Evolutionary conservation across 2,329 filamentous ascomycete species (phyloP).

Genomic region (Daldinia sp.): DNA sequence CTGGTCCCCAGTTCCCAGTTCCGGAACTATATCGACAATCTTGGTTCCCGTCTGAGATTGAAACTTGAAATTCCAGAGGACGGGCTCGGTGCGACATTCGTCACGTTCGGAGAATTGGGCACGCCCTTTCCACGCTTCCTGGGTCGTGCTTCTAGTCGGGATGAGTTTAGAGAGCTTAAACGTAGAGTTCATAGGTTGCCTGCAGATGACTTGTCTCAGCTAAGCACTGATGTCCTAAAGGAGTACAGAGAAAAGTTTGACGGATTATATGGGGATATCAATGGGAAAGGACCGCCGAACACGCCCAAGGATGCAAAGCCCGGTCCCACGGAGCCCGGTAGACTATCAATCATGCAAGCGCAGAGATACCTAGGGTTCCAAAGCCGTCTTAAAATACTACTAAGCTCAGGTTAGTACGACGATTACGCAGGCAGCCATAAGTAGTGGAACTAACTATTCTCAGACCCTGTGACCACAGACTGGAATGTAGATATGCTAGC

Average conservation of each 20-base stretch:
- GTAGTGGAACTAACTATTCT: constrained; percentile 13
- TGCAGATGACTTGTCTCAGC: constrained; percentile 52
- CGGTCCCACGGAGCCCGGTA: constrained; percentile 64
- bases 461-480: constrained; percentile 52
- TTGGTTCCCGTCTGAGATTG: constrained; percentile 70
- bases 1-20: constrained; percentile 78
- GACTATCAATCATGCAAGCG: constrained; percentile 69
- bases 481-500: constrained; percentile 55
- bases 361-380: constrained; percentile 80
- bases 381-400: background rate
- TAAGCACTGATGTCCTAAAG: constrained; percentile 55
- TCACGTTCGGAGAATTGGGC: constrained; percentile 70
- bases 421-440: background rate
- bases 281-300: constrained; percentile 58
- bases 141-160: constrained; percentile 64
- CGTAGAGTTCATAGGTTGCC: constrained; percentile 54
- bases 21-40: constrained; percentile 69
- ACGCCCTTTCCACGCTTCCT: constrained; percentile 77
- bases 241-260: constrained; percentile 67
- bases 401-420: constrained; percentile 28
- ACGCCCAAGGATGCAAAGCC: constrained; percentile 54
- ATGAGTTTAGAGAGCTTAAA: constrained; percentile 51
- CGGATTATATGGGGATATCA: constrained; percentile 57
- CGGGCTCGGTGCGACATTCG: constrained; percentile 61
- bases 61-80: constrained; percentile 69